phyloP scores from a whole-genome alignment of 768 basidiomycete species.

The Termitomyces sp. region DNA sequence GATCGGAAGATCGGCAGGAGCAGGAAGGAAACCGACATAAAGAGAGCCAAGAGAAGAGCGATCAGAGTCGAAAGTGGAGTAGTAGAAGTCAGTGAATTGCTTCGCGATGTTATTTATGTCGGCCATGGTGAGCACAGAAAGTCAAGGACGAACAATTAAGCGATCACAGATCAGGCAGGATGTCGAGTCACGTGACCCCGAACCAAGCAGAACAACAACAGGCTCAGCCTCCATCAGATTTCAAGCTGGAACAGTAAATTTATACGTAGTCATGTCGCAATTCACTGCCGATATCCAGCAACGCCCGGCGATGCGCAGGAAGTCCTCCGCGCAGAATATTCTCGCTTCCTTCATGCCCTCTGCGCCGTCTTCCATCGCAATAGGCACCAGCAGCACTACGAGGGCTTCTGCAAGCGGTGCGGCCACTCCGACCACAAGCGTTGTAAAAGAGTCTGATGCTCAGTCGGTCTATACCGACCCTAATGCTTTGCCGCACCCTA shows the following conservation, averaged over 20 bases:
- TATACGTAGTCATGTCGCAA: slow-evolving; percentile 27
- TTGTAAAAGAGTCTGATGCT: slow-evolving; percentile 64
- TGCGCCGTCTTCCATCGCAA: slow-evolving; percentile 26
- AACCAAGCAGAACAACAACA: neutral
- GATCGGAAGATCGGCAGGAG: slow-evolving; percentile 17
- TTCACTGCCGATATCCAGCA: slow-evolving; percentile 25
- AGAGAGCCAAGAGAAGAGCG: slow-evolving; percentile 51
- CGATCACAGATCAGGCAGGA: slow-evolving; percentile 13
- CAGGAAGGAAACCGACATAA: slow-evolving; percentile 58
- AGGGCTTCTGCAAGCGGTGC: slow-evolving; percentile 29
- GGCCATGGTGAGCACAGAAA: slow-evolving; percentile 42
- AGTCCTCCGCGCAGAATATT: slow-evolving; percentile 82
- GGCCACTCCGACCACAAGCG: slow-evolving; percentile 35
- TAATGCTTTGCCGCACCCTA: slow-evolving; percentile 23
- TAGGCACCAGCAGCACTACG: slow-evolving; percentile 24
- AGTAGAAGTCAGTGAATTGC: slow-evolving; percentile 83
- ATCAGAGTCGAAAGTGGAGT: slow-evolving; percentile 64
- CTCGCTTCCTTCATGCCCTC: slow-evolving; percentile 65
- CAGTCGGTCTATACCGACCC: slow-evolving; percentile 57
- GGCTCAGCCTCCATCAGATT: slow-evolving; percentile 3
- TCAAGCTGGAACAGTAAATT: slow-evolving; percentile 1
- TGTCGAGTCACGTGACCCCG: slow-evolving; percentile 13
- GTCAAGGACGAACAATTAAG: slow-evolving; percentile 4
- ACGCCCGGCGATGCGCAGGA: slow-evolving; percentile 71
- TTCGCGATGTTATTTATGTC: slow-evolving; percentile 71